A percentile compares a stretch with the other conserved stretches of the same genome.
These are phyloP conservation scores for Cutaneotrichosporon cavernicola DNA, from an alignment of 1,284 basidiomycete species.

Conservation along the genomic window DNA sequence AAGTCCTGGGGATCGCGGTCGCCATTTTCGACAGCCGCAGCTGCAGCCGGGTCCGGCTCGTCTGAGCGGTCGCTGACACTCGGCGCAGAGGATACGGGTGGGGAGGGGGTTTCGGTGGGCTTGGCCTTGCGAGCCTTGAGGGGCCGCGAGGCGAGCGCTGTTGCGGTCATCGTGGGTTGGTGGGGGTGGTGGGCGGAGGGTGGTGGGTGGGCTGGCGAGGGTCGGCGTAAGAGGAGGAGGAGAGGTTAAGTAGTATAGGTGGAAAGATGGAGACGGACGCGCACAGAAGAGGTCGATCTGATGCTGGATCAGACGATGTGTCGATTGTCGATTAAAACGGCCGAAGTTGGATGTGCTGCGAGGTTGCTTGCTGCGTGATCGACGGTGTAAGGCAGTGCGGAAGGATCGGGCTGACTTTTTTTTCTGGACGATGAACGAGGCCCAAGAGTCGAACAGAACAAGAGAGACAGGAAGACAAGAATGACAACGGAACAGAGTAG, in stretches of 20 bases:
- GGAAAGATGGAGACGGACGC: too few relatives aligned
- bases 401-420: too few relatives aligned
- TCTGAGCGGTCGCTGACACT: constrained; percentile 3
- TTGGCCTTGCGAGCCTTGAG: constrained; percentile 7
- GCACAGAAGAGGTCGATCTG: too few relatives aligned
- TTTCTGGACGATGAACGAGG: not conserved
- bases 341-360: too few relatives aligned
- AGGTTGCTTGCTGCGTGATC: too few relatives aligned
- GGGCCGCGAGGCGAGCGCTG: not conserved
- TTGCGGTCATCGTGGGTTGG: not conserved
- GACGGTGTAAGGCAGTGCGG: too few relatives aligned
- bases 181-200: not conserved
- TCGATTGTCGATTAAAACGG: too few relatives aligned
- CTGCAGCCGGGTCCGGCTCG: constrained; percentile 11
- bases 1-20: constrained; percentile 61
- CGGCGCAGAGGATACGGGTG: constrained; percentile 9
- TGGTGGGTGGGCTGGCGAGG: not conserved
- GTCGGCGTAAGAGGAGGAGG: not conserved
- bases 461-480: not conserved
- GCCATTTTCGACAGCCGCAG: constrained; percentile 5
- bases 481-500: not conserved
- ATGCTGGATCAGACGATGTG: too few relatives aligned
- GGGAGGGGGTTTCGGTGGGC: constrained; percentile 5
- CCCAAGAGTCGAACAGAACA: not conserved
- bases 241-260: not conserved